Evolutionary conservation across 2,329 filamentous ascomycete species (phyloP), one percentile per base, ranked within the genome.

Genomic region (Neobulgaria alba): DNA sequence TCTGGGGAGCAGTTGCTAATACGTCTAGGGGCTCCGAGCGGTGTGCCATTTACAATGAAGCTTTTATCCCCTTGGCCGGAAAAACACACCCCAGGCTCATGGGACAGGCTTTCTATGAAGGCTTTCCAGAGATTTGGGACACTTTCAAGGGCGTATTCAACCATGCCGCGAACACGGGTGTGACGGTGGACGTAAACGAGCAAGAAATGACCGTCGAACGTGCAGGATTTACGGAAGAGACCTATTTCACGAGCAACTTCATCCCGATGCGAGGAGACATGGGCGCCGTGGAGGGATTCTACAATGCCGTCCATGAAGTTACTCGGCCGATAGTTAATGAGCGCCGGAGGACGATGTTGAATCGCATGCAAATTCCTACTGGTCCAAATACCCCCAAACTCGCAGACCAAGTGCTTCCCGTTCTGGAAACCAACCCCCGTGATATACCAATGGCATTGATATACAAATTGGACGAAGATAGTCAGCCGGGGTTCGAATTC

Each of bases 381-480:
- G 38, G 33, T 3, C 36, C 41, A 21, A 40, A 48, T 18, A 32
- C 33, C 7, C 33, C 40, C 33, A 41, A 26, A 4, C 36, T 55
- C 5, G 41, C 39, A 20, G 39, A 35, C 14, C 41, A 47, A 19
- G 31, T 57, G 7, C 46, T 57, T 5, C 50, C 49, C 10, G 33
- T 43, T 19, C 41, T 58, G 10, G 37, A 51, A 29, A 41, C 39
- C 1, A 55, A 57, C 20, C 42, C 48, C 7, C 30, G 41, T 9
- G 56, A 58, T 23, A 50, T 58, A 9, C 43, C 53, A 9, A 52
- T 58, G 51, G 52, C 53, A 2, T 15, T 58, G 3, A 23, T 58
- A 3, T 58, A 55, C 21, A 50, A 50, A 29, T 32, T 45, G 9
- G 56, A 57, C 32, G 52, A 56, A 19, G 47, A 55, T 10, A 40